Evolutionary conservation across 768 basidiomycete species (phyloP).

Genomic region (Boletus vermiculosoides): DNA sequence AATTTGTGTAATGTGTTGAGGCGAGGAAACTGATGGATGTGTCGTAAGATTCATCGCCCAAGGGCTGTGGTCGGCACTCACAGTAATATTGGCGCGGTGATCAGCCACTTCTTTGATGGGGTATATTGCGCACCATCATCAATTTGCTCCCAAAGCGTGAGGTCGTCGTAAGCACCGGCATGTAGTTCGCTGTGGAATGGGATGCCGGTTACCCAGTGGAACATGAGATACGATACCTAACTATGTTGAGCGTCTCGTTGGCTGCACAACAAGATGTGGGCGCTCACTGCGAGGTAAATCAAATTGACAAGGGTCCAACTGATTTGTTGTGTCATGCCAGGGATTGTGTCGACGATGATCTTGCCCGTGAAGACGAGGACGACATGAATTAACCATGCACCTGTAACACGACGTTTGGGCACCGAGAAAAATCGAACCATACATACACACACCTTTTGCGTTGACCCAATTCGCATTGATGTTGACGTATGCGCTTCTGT

Average conservation of each 20-base stretch:
- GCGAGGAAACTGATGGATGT: constrained; percentile 72
- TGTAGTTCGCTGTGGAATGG: constrained; percentile 88
- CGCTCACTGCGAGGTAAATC: constrained; percentile 80
- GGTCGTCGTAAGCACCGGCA: constrained; percentile 93
- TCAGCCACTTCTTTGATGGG: constrained; percentile 96
- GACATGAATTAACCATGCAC: constrained; percentile 97
- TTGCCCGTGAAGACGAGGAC: constrained; percentile 90
- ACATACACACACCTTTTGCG: constrained; percentile 63
- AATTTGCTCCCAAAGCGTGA: constrained; percentile 99
- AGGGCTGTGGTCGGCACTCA: constrained; percentile 40
- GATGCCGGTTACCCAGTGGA: constrained; percentile 97
- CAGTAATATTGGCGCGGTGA: constrained; percentile 87
- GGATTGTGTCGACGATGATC: constrained; percentile 89
- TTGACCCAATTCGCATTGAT: constrained; percentile 95
- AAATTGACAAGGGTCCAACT: constrained; percentile 96
- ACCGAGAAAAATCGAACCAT: constrained; percentile 3
- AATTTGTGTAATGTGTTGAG: constrained; percentile 97
- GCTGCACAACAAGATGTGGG: background rate
- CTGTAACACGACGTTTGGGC: constrained; percentile 40
- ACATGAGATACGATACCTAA: constrained; percentile 96
- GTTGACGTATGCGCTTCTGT: constrained; percentile 79
- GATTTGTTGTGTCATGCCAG: constrained; percentile 89
- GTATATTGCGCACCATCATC: constrained; percentile 99
- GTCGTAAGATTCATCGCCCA: background rate
- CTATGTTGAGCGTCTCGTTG: constrained; percentile 4